Base-by-base conservation (phyloP, 345 rosid species). In the Dovyalis caffra region DNA sequence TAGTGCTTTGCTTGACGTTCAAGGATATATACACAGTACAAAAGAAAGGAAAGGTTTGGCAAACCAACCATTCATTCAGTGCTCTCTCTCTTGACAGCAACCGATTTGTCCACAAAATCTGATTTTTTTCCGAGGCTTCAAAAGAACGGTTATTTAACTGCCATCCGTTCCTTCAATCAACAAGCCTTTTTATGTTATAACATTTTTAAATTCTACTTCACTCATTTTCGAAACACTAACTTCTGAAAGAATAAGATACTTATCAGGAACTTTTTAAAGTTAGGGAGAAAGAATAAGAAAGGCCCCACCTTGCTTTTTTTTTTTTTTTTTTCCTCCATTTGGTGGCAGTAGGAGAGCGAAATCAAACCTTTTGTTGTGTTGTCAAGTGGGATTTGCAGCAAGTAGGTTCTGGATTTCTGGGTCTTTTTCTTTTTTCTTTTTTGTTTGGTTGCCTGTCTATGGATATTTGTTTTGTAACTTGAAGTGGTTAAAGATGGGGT, bases 81-180 rank as follows among this genome's bases (percentile, higher is more conserved):
- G n/a, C n/a, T n/a, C n/a, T n/a, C n/a, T n/a, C n/a, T n/a, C n/a
- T n/a, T 9, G 40, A 37, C 40, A 57, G 56, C 66, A 62, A 78
- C 72, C 58, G 78, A 6, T 71, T 21, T 35, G 34, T 64, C 70
- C 60, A 32, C 66, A 26, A 68, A 43, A 0, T 43, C 18, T 43
- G 9, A 10, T 14, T 14, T 40, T 11, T 20, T 28, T 49, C 53
- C 61, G 58, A 34, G 37, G 69, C 68, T 20, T 37, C n/a, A n/a
- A 29, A 8, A 2, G 7, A 32, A 68, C 66, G 62, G 78, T 74
- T 74, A 40, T 64, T 56, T 35, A 64, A 69, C 79, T 34, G 77
- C 61, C 51, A 51, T 61, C 56, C 25, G 15, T 69, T 63, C 29
- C 33, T 16, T 40, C 38, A 43, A 28, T 26, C 31, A 8, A 7